These are phyloP conservation scores for Cladosporium sp. DNA, from an alignment of 2,329 filamentous ascomycete genomes.

Conservation along the genomic window DNA sequence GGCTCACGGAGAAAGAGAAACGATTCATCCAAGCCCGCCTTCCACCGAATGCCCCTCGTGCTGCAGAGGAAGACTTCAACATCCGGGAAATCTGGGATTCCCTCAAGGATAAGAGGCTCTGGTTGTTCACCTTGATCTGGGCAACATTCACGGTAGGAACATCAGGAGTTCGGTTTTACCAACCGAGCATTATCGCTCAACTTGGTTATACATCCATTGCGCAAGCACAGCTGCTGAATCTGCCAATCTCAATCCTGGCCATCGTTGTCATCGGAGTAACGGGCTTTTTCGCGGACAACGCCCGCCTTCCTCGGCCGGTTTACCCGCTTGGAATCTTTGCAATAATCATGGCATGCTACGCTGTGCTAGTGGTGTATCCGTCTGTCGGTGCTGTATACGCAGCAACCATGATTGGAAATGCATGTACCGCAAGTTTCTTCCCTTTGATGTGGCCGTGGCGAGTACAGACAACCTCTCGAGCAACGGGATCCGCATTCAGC, in stretches of 20 bases:
- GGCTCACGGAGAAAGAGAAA: conserved; percentile 42
- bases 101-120: conserved; percentile 39
- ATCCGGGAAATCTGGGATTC: conserved; percentile 36
- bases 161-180: conserved; percentile 41
- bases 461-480: conserved; percentile 12
- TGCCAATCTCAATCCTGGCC: conserved; percentile 15
- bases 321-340: conserved; percentile 6
- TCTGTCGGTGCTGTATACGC: conserved; percentile 14
- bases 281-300: conserved; percentile 13
- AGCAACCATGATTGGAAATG: conserved; percentile 12
- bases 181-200: conserved; percentile 36
- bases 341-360: conserved; percentile 14
- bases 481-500: conserved; percentile 14
- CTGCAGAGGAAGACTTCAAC: conserved; percentile 38
- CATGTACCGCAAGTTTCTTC: conserved; percentile 11
- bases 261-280: conserved; percentile 13
- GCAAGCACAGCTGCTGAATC: conserved; percentile 16
- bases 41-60: conserved; percentile 39
- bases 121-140: conserved; percentile 45
- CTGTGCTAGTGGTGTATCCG: conserved; percentile 11
- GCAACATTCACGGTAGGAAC: conserved; percentile 45
- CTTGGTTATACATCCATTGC: conserved; percentile 15
- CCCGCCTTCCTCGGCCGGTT: conserved; percentile 4
- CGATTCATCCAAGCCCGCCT: conserved; percentile 46
- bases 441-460: conserved; percentile 17